A percentile compares a stretch with the other conserved stretches of the same genome.
phyloP scores from a whole-genome alignment of 345 rosid species.

The Psidium guajava region DNA sequence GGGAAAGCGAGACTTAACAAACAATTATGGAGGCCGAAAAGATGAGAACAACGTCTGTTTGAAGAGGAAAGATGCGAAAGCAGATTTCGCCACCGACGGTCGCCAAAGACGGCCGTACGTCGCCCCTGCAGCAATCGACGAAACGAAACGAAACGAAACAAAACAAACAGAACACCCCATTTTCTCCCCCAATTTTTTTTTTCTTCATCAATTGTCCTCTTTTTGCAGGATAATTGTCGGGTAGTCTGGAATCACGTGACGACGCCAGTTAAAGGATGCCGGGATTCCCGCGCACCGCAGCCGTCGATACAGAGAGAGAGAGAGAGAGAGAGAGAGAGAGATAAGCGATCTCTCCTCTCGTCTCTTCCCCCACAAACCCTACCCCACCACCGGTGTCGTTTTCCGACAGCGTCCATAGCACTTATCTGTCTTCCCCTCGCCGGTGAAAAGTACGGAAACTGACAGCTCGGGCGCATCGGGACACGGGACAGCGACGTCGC shows the following conservation, averaged over 20 bases:
- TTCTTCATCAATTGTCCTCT: neutral
- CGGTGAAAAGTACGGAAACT: constrained; percentile 3
- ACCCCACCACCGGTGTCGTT: neutral
- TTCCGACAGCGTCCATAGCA: neutral
- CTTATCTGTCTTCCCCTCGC: neutral
- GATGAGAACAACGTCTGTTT: too few species aligned
- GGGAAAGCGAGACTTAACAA: too few species aligned
- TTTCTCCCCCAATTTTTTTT: neutral
- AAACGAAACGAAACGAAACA: neutral
- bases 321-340: neutral
- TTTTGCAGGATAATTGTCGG: neutral
- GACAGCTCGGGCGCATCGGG: neutral
- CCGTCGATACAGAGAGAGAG: neutral
- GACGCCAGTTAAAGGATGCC: neutral
- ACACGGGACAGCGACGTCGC: neutral
- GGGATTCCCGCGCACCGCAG: neutral
- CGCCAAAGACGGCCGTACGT: neutral
- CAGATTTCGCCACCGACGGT: neutral
- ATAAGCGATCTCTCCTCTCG: neutral
- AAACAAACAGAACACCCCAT: too few species aligned
- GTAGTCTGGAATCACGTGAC: neutral
- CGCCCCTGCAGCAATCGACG: neutral
- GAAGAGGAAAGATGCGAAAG: neutral
- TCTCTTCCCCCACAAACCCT: neutral
- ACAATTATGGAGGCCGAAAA: too few species aligned